These are phyloP conservation scores for Taiozyma sp. DNA, from an alignment of 1,139 yeast genomes.

Conservation along the genomic window DNA sequence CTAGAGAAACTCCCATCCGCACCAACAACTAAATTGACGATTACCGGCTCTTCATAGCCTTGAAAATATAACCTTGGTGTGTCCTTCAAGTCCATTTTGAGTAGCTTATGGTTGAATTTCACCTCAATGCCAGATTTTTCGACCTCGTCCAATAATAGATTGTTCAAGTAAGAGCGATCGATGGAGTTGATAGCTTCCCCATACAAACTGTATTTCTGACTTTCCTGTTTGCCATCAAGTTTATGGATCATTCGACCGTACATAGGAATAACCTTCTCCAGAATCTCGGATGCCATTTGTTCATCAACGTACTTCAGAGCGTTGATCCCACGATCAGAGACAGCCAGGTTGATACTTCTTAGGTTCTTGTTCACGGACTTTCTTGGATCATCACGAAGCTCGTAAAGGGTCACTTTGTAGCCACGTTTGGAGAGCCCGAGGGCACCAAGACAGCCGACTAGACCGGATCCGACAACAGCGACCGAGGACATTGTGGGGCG, in stretches of 20 bases:
- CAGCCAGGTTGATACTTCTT: slow-evolving; percentile 82
- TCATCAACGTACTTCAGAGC: slow-evolving; percentile 63
- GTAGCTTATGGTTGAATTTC: slow-evolving; percentile 56
- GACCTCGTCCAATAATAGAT: slow-evolving; percentile 58
- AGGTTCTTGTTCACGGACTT: slow-evolving; percentile 33
- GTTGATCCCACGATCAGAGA: slow-evolving; percentile 75
- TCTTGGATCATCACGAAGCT: slow-evolving; percentile 38
- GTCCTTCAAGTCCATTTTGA: slow-evolving; percentile 30
- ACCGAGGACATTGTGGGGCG: slow-evolving; percentile 20
- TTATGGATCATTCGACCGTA: slow-evolving; percentile 88
- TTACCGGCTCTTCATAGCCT: slow-evolving; percentile 16
- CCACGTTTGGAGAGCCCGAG: slow-evolving; percentile 73
- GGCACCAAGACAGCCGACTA: slow-evolving; percentile 87
- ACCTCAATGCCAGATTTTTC: slow-evolving; percentile 38
- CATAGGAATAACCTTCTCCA: slow-evolving; percentile 74
- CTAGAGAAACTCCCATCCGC: slow-evolving; percentile 86
- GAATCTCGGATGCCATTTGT: slow-evolving; percentile 49
- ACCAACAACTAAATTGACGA: slow-evolving; percentile 64
- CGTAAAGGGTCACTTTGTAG: slow-evolving; percentile 68
- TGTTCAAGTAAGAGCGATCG: slow-evolving; percentile 69
- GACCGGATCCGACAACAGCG: slow-evolving; percentile 77
- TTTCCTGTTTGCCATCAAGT: slow-evolving; percentile 52
- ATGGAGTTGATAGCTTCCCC: slow-evolving; percentile 78
- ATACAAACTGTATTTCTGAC: slow-evolving; percentile 76
- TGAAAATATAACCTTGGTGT: slow-evolving; percentile 26